A percentile compares a stretch with the other conserved stretches of the same genome.
These are phyloP conservation scores for Scenedesmus sp. DNA, from an alignment of 163 green algal species.

Conservation along the genomic window DNA sequence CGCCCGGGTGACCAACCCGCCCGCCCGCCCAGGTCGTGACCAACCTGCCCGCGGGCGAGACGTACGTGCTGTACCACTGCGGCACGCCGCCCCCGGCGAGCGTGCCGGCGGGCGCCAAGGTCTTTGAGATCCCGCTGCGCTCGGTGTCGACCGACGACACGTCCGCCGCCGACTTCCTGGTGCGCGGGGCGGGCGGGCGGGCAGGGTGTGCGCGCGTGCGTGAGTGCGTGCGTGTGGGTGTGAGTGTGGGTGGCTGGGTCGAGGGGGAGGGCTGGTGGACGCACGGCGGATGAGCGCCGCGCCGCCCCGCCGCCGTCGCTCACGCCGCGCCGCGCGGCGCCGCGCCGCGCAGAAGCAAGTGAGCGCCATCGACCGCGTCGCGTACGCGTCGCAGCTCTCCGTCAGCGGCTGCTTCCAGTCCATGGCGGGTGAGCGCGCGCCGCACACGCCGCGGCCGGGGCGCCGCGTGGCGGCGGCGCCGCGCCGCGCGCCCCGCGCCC, in stretches of 20 bases:
- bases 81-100: slow-evolving; percentile 49
- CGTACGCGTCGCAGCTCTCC: not conserved
- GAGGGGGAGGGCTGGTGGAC: too few species aligned
- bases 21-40: not conserved
- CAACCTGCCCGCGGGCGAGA: slow-evolving; percentile 53
- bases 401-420: slow-evolving; percentile 18
- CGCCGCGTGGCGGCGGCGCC: not conserved
- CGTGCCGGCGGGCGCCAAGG: not conserved
- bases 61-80: slow-evolving; percentile 86
- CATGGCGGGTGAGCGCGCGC: not conserved
- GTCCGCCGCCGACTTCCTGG: slow-evolving; percentile 72
- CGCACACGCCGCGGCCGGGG: not conserved
- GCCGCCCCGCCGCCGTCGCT: too few species aligned
- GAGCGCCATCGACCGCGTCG: slow-evolving; percentile 4
- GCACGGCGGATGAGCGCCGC: too few species aligned
- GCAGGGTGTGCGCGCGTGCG: not conserved
- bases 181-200: not conserved
- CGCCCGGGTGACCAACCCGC: too few species aligned
- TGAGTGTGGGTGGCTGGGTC: too few species aligned
- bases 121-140: slow-evolving; percentile 65
- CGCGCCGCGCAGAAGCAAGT: slow-evolving; percentile 12
- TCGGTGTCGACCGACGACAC: slow-evolving; percentile 68
- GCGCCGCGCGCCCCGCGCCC: not conserved
- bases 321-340: too few species aligned
- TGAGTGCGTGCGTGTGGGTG: too few species aligned